Percentiles rank a stretch among this genome's conserved stretches.
Conservation (phyloP, 2,329 filamentous ascomycete species). For the Aspergillus hortae region DNA sequence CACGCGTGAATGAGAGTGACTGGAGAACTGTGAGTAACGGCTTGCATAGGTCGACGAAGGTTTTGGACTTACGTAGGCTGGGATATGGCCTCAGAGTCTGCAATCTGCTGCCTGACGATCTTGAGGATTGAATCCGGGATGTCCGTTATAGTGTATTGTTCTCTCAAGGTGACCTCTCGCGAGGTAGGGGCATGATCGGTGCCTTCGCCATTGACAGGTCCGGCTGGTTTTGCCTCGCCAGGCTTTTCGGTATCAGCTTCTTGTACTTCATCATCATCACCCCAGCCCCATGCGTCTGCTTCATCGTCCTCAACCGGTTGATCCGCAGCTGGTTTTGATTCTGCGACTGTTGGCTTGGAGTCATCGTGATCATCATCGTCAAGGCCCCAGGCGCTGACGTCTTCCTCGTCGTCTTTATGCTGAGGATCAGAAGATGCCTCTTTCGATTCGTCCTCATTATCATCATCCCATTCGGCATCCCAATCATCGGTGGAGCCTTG, state of each 20-base stretch:
- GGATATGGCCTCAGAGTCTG: constrained; percentile 38
- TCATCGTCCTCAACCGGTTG: constrained; percentile 33
- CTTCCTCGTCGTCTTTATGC: constrained; percentile 36
- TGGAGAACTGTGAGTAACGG: constrained; percentile 12
- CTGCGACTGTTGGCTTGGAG: constrained; percentile 1
- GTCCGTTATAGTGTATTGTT: constrained; percentile 84
- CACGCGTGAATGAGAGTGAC: constrained; percentile 34
- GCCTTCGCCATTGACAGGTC: constrained; percentile 21
- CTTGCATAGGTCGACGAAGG: neutral
- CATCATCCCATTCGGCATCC: constrained; percentile 76
- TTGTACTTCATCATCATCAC: constrained; percentile 56
- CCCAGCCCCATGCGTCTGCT: constrained; percentile 81
- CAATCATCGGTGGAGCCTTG: constrained; percentile 60
- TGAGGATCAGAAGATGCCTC: constrained; percentile 12
- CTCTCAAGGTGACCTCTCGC: constrained; percentile 72
- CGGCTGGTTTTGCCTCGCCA: constrained; percentile 13
- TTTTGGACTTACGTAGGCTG: constrained; percentile 31
- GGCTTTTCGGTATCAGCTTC: constrained; percentile 19
- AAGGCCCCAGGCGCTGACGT: constrained; percentile 51
- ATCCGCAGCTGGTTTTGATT: constrained; percentile 14
- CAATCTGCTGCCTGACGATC: constrained; percentile 40
- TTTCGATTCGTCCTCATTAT: constrained; percentile 46
- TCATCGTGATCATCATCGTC: constrained; percentile 40
- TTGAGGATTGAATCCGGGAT: constrained; percentile 72
- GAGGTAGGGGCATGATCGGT: constrained; percentile 19